Percentiles rank a stretch among this genome's conserved stretches.
These are phyloP conservation scores for Babesia sp. DNA, from an alignment of 169 alveolate species.

Conservation along the genomic window DNA sequence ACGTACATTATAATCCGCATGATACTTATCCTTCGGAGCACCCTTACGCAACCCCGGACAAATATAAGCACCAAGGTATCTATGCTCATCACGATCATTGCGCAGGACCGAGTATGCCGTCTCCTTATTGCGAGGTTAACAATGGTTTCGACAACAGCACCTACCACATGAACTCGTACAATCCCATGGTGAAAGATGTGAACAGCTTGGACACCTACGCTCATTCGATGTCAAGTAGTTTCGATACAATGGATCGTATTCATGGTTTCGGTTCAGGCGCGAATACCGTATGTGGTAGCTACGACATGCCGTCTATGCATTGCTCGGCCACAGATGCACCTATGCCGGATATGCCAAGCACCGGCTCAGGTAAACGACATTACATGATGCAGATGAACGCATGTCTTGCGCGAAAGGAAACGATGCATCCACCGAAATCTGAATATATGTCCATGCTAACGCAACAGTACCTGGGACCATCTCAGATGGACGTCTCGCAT, in stretches of 20 bases:
- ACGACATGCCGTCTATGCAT: neutral
- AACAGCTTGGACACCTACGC: neutral
- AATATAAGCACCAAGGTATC: neutral
- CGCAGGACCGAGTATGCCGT: neutral
- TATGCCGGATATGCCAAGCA: neutral
- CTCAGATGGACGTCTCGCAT: neutral
- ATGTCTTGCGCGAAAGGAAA: neutral
- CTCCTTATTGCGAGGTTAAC: neutral
- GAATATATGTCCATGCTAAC: neutral
- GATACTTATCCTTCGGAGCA: neutral
- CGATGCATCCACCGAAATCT: neutral
- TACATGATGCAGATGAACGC: constrained; percentile 1
- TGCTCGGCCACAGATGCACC: neutral
- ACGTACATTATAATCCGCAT: neutral
- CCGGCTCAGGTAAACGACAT: neutral
- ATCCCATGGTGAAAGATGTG: neutral
- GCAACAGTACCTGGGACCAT: constrained; percentile 5
- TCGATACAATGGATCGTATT: neutral
- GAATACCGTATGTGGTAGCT: neutral
- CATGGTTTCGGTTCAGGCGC: neutral
- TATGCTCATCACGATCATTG: neutral
- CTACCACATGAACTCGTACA: neutral
- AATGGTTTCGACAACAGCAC: neutral
- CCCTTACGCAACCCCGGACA: neutral
- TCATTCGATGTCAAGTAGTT: neutral